Evolutionary conservation across 345 rosid genomes (phyloP), one percentile per base, ranked within the genome.

Genomic region (Corymbia maculata): DNA sequence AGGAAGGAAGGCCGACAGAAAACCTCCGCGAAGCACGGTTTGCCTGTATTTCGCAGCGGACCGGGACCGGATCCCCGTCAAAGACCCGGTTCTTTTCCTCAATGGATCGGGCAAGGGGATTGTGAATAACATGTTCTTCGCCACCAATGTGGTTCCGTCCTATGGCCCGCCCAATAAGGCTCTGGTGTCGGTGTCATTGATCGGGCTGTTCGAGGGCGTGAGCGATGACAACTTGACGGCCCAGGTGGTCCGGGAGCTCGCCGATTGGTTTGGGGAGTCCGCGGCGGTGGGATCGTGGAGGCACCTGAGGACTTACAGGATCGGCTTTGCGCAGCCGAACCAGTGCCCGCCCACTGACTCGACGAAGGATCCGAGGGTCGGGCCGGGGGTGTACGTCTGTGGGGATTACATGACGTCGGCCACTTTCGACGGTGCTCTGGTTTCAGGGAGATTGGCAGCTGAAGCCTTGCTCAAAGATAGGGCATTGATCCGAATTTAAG

Each of bases 401-500:
- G 99, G 99, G 49, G 99, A 97, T 92, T 92, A 95, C 70, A 82
- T 95, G 93, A 95, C 96, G 30, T 93, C 95, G 51, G 97, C 99
- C 53, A 95, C 99, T 8, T 97, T 97, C 55, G 99, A 96, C 28
- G 99, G 98, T 3, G 99, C 99, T 88, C 79, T 97, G 91, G 97
- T 95, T 87, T 97, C 99, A 0, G 99, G 99, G 36, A 91, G 98
- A 89, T 89, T 86, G 92, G 99, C 99, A 2, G 98, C 89, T 6
- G 99, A 97, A 86, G 96, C 94, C 86, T 91, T 97, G 86, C 59
- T 97, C 14, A 89, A 75, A 86, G 99, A 95, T 42, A 66, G 61
- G 45, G 86, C 91, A 61, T 24, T 51, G 79, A 32, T 59, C 88
- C 59, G 47, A 24, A 53, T 26, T 86, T 86, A 68, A 87, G 79